Percentiles rank a stretch among this genome's conserved stretches.
Evolutionary conservation across 371 early-diverging fungal genomes (phyloP).

Genomic region (Zychaea mexicana): DNA sequence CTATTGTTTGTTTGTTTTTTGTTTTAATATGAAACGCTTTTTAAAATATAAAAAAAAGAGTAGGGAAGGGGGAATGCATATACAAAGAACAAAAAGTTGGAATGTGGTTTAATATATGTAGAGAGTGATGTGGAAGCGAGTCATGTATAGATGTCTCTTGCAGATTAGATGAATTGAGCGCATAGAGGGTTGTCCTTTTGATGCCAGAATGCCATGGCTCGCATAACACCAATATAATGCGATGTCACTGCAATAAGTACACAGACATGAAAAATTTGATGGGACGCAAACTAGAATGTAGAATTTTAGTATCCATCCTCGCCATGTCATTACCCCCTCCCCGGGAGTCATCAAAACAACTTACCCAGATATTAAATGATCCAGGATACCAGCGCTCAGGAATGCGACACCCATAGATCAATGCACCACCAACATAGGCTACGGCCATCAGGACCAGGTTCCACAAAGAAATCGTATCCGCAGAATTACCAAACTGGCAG

Average conservation of each 20-base stretch:
- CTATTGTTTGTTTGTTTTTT: neutral
- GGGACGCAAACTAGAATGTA: slow-evolving; percentile 67
- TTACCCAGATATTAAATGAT: slow-evolving; percentile 61
- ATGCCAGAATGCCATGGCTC: slow-evolving; percentile 65
- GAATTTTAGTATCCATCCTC: too few species aligned
- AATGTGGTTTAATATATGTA: neutral
- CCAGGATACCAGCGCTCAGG: slow-evolving; percentile 68
- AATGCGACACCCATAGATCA: slow-evolving; percentile 76
- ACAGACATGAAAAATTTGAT: slow-evolving; percentile 90
- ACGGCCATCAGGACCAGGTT: slow-evolving; percentile 73
- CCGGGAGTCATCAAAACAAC: slow-evolving; percentile 13
- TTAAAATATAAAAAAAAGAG: neutral
- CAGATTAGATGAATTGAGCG: slow-evolving; percentile 7
- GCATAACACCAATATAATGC: slow-evolving; percentile 81
- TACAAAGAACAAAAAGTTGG: neutral
- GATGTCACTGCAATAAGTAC: slow-evolving; percentile 78
- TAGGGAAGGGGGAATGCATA: neutral
- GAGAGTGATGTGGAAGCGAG: neutral
- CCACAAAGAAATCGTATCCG: slow-evolving; percentile 62
- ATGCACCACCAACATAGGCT: slow-evolving; percentile 81
- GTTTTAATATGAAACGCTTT: neutral
- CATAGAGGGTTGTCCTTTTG: slow-evolving; percentile 18
- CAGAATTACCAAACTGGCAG: slow-evolving; percentile 34
- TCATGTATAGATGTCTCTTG: neutral
- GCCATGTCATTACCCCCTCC: too few species aligned